These are phyloP conservation scores for Quercus phellos DNA, from an alignment of 331 rosid genomes.

Conservation along the genomic window DNA sequence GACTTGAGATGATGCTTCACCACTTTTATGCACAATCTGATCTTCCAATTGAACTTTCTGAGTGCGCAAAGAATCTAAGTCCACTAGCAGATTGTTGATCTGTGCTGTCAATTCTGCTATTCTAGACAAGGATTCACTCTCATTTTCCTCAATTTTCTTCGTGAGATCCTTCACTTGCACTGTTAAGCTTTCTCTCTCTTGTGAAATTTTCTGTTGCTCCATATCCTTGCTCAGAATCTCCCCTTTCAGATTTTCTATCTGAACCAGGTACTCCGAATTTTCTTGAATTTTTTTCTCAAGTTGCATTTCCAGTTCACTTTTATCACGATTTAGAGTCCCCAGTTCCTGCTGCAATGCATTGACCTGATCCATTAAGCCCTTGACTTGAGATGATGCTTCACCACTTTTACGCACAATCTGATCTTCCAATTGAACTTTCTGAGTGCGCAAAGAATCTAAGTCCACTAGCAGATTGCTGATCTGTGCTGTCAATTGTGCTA, in stretches of 20 bases:
- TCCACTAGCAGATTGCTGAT: constrained; percentile 43
- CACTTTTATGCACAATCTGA: constrained; percentile 35
- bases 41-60: constrained; percentile 58
- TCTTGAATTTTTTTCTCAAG: constrained; percentile 40
- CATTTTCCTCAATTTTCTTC: constrained; percentile 46
- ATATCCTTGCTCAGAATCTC: constrained; percentile 39
- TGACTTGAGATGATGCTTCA: constrained; percentile 54
- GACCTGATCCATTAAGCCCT: constrained; percentile 47
- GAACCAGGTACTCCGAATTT: constrained; percentile 38
- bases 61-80: constrained; percentile 35
- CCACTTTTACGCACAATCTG: constrained; percentile 35
- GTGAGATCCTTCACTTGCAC: constrained; percentile 32
- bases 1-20: constrained; percentile 55
- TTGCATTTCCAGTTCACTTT: constrained; percentile 51
- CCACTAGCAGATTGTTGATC: constrained; percentile 42
- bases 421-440: constrained; percentile 57
- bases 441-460: constrained; percentile 33
- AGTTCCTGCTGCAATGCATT: constrained; percentile 51
- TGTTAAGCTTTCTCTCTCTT: constrained; percentile 50
- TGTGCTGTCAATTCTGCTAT: constrained; percentile 52
- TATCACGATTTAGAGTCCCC: constrained; percentile 43
- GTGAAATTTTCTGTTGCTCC: constrained; percentile 43
- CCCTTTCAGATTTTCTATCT: constrained; percentile 55
- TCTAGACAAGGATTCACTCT: constrained; percentile 41
- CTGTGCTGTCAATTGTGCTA: constrained; percentile 52